These are phyloP conservation scores for Vachellia pachyceras DNA, from an alignment of 306 rosid species.

Conservation along the genomic window DNA sequence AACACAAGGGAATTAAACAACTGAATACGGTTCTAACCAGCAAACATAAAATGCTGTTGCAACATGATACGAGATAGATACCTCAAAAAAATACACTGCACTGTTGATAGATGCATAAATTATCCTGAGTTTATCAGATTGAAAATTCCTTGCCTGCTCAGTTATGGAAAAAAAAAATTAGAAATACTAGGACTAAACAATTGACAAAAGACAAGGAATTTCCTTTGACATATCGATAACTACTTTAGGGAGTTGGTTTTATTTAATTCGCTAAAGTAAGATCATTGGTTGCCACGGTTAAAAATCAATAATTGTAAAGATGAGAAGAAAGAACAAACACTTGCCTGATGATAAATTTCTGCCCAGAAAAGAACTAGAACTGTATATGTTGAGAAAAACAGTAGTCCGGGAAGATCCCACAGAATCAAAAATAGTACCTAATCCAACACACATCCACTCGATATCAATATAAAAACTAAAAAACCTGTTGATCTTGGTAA, in stretches of 20 bases:
- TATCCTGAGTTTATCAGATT: slow-evolving; percentile 80
- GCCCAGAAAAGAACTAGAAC: slow-evolving; percentile 98
- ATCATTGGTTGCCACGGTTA: not conserved
- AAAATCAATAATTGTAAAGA: not conserved
- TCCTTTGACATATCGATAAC: slow-evolving; percentile 7
- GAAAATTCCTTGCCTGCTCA: slow-evolving; percentile 90
- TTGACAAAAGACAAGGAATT: not conserved
- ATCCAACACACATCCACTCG: slow-evolving; percentile 42
- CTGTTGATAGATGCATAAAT: slow-evolving; percentile 71
- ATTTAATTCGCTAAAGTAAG: not conserved
- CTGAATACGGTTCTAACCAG: slow-evolving; percentile 13
- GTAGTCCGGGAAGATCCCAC: slow-evolving; percentile 86
- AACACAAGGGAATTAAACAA: slow-evolving; percentile 9
- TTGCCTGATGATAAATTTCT: slow-evolving; percentile 96
- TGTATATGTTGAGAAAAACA: slow-evolving; percentile 91
- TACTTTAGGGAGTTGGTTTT: not conserved
- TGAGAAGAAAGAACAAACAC: slow-evolving; percentile 32
- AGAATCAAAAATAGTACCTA: slow-evolving; percentile 71
- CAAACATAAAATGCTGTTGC: not conserved
- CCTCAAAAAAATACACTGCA: slow-evolving; percentile 83
- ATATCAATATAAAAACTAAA: slow-evolving; percentile 42
- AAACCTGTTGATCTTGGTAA: slow-evolving; percentile 1
- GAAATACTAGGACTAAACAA: not conserved
- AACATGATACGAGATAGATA: slow-evolving; percentile 32
- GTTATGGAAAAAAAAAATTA: slow-evolving; percentile 32